Evolutionary conservation across 495 filamentous ascomycete genomes (phyloP).

Genomic region (Hypoxylon rickii): DNA sequence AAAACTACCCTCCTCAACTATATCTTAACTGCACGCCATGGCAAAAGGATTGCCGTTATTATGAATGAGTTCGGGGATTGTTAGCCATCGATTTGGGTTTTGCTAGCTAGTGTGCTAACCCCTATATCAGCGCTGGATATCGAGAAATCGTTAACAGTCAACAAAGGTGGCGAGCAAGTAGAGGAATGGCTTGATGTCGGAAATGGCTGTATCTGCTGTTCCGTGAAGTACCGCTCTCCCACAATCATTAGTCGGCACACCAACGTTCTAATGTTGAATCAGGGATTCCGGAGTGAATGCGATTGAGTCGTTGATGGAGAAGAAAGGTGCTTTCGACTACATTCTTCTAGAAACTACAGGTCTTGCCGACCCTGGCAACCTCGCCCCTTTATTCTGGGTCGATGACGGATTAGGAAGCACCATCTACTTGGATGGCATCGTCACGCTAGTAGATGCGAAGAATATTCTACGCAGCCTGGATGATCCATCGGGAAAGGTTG

Average conservation of each 20-base stretch:
- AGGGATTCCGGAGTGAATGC: constrained; percentile 91
- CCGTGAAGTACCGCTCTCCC: constrained; percentile 73
- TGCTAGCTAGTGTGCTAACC: constrained; percentile 27
- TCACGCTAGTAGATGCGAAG: constrained; percentile 94
- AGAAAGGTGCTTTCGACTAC: constrained; percentile 93
- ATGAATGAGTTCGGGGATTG: constrained; percentile 98
- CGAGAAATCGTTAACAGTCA: constrained; percentile 89
- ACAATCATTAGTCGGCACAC: background rate
- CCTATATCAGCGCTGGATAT: constrained; percentile 77
- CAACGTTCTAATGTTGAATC: constrained; percentile 12
- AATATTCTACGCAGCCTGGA: constrained; percentile 83
- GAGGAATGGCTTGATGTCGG: constrained; percentile 95
- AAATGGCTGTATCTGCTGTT: constrained; percentile 98
- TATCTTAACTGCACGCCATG: constrained; percentile 89
- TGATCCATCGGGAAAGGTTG: constrained; percentile 66
- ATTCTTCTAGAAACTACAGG: constrained; percentile 97
- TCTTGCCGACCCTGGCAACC: constrained; percentile 91
- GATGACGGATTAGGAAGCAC: constrained; percentile 92
- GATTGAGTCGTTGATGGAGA: constrained; percentile 95
- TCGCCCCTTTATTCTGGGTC: constrained; percentile 96
- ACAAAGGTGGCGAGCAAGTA: constrained; percentile 80
- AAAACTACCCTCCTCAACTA: constrained; percentile 97
- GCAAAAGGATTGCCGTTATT: constrained; percentile 96
- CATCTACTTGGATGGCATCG: constrained; percentile 95
- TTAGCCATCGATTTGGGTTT: constrained; percentile 47